Conservation (phyloP, 495 filamentous ascomycete genomes). For the Thermothielavioides terrestris region DNA sequence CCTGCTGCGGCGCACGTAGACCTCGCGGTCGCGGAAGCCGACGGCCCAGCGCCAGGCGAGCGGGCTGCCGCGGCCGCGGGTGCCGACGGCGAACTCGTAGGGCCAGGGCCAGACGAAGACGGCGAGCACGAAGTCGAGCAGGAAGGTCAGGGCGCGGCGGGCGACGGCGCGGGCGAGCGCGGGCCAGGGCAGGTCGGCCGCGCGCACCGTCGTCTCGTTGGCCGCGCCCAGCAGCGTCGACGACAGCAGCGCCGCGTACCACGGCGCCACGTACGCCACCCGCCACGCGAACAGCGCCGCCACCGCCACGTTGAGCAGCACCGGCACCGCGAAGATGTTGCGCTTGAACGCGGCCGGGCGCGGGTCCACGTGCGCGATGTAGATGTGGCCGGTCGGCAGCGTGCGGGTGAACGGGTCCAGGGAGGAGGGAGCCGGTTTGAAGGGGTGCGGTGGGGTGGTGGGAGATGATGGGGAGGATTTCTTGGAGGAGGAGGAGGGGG, state of each 20-base stretch:
- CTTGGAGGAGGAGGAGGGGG: background rate
- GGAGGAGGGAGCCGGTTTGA: slow-evolving; percentile 48
- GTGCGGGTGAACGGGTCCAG: slow-evolving; percentile 54
- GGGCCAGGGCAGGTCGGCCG: slow-evolving; percentile 39
- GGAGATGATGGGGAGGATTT: slow-evolving; percentile 12
- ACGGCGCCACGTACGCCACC: slow-evolving; percentile 49
- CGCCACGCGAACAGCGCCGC: slow-evolving; percentile 51
- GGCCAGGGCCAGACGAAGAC: slow-evolving; percentile 70
- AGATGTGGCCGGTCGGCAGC: slow-evolving; percentile 56
- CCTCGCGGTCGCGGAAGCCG: slow-evolving; percentile 61
- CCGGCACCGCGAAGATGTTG: slow-evolving; percentile 66
- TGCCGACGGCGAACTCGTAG: slow-evolving; percentile 53
- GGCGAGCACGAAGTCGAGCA: slow-evolving; percentile 62
- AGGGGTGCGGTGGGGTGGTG: slow-evolving; percentile 47
- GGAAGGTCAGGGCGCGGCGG: slow-evolving; percentile 49
- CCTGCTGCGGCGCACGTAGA: slow-evolving; percentile 64
- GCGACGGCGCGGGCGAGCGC: slow-evolving; percentile 43
- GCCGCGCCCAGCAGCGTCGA: slow-evolving; percentile 53
- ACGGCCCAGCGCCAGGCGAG: slow-evolving; percentile 59
- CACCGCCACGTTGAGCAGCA: slow-evolving; percentile 58
- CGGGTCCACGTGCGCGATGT: slow-evolving; percentile 70
- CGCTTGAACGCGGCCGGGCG: slow-evolving; percentile 56
- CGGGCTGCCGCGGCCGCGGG: slow-evolving; percentile 48
- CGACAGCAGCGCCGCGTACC: slow-evolving; percentile 55
- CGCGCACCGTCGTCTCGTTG: slow-evolving; percentile 51